These are phyloP conservation scores for Porodaedalea pini DNA, from an alignment of 1,284 basidiomycete genomes.

Conservation along the genomic window DNA sequence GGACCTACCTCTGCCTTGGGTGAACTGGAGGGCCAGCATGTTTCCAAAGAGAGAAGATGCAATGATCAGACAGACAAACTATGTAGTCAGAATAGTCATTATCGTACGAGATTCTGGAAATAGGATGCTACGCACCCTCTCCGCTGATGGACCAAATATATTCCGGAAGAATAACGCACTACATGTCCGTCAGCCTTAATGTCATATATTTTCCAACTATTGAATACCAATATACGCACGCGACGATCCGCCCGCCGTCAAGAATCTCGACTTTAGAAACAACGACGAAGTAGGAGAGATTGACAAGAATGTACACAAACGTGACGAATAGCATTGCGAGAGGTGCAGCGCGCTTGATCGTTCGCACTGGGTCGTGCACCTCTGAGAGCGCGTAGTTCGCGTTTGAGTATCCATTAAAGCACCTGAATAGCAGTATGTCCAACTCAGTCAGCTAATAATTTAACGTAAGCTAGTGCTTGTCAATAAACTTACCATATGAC, in stretches of 20 bases:
- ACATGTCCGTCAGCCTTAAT: neutral
- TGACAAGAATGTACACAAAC: conserved; percentile 56
- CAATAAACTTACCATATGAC: conserved; percentile 52
- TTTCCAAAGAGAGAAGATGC: conserved; percentile 63
- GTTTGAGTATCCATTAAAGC: conserved; percentile 65
- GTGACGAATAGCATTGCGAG: conserved; percentile 55
- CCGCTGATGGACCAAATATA: conserved; percentile 55
- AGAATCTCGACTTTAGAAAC: conserved; percentile 64
- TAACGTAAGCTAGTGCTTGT: neutral
- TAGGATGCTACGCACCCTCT: conserved; percentile 39
- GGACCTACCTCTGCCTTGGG: conserved; percentile 54
- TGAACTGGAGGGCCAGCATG: conserved; percentile 56
- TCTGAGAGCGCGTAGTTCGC: conserved; percentile 72
- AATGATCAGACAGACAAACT: conserved; percentile 59
- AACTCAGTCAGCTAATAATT: neutral
- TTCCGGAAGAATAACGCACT: conserved; percentile 68
- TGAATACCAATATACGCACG: conserved; percentile 38
- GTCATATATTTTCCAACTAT: neutral
- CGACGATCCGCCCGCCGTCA: conserved; percentile 56
- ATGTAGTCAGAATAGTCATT: neutral
- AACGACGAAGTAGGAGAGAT: conserved; percentile 66
- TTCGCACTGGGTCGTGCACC: conserved; percentile 59
- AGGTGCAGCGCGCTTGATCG: conserved; percentile 64
- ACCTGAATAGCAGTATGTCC: conserved; percentile 39
- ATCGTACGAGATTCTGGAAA: neutral